Conservation (phyloP, 176 grass and related monocot species). For the Elymus sibiricus region DNA sequence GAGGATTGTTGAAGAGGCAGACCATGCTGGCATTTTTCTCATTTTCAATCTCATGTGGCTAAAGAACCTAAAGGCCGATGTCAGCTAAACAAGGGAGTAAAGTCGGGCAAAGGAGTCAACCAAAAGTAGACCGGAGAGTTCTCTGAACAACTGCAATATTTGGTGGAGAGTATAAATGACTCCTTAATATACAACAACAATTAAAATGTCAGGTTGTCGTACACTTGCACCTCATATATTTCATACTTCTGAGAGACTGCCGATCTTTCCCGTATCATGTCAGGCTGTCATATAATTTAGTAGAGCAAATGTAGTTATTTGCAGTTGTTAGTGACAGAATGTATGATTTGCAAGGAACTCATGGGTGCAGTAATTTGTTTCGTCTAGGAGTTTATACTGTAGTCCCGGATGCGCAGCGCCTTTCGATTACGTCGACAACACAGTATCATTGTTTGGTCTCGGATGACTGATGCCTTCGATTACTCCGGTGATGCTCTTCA, state of each 20-base stretch:
- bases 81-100: background rate
- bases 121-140: background rate
- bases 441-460: too few species aligned
- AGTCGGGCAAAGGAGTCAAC: too few species aligned
- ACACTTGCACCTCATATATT: conserved; percentile 24
- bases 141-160: background rate
- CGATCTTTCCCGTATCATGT: conserved; percentile 41
- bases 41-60: background rate
- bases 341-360: too few species aligned
- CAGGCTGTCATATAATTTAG: too few species aligned
- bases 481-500: too few species aligned
- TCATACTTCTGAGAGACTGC: conserved; percentile 69
- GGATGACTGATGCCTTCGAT: too few species aligned
- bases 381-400: too few species aligned
- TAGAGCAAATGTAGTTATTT: too few species aligned
- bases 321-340: too few species aligned
- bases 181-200: background rate
- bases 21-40: background rate
- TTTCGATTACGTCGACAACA: too few species aligned
- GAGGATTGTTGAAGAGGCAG: background rate
- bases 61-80: background rate
- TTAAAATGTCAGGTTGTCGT: background rate
- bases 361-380: too few species aligned
- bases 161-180: background rate
- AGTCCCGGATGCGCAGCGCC: too few species aligned